These are phyloP conservation scores for Herpetospermum pedunculosum DNA, from an alignment of 306 rosid genomes.

Conservation along the genomic window DNA sequence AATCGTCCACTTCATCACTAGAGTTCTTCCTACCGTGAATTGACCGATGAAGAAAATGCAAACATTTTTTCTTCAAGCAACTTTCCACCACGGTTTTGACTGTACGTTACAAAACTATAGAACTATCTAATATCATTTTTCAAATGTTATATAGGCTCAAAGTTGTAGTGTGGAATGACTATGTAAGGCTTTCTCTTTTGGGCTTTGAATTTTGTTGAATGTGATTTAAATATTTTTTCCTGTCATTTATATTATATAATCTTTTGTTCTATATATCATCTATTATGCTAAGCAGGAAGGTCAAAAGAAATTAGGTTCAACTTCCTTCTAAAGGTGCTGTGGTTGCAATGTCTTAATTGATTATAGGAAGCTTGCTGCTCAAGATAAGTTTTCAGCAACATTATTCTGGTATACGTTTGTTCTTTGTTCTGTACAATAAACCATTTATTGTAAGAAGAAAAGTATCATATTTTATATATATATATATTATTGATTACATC, in stretches of 20 bases:
- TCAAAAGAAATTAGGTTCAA: not conserved
- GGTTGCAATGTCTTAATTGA: not conserved
- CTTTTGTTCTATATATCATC: not conserved
- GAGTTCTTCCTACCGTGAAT: not conserved
- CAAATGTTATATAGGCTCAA: not conserved
- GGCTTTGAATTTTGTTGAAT: not conserved
- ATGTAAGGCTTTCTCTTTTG: not conserved
- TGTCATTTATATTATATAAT: not conserved
- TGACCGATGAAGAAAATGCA: not conserved
- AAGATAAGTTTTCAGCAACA: not conserved
- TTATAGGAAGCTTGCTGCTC: not conserved
- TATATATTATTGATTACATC: too few relatives aligned
- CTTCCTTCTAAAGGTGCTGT: not conserved
- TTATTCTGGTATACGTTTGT: not conserved
- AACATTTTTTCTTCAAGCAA: not conserved
- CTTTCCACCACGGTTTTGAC: not conserved
- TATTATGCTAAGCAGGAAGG: not conserved
- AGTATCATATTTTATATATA: too few relatives aligned
- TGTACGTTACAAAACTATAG: not conserved
- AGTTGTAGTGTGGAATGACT: not conserved
- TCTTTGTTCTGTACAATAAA: not conserved
- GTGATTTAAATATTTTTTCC: not conserved
- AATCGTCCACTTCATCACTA: not conserved
- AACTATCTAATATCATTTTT: not conserved
- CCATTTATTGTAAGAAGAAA: not conserved